Evolutionary conservation across 73 alveolate genomes (phyloP).

Genomic region (Paramecium sonneborni): DNA sequence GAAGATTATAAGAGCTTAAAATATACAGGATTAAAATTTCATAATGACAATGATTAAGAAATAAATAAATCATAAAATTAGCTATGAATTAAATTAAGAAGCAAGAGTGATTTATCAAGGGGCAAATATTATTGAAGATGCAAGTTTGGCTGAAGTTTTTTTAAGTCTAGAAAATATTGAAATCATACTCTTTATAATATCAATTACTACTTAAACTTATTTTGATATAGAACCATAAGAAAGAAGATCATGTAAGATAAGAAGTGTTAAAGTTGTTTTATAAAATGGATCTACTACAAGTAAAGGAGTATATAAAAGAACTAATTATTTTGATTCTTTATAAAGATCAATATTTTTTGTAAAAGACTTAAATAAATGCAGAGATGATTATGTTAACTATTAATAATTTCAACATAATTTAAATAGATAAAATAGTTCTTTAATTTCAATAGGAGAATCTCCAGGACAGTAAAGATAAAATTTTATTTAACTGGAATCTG

Average conservation of each 20-base stretch:
- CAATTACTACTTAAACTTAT: not conserved
- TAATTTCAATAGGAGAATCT: not conserved
- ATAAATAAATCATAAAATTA: not conserved
- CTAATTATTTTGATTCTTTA: not conserved
- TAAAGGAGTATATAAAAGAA: slow-evolving; percentile 27
- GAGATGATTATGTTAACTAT: not conserved
- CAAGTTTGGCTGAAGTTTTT: slow-evolving; percentile 42
- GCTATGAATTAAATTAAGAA: not conserved
- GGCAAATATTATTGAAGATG: not conserved
- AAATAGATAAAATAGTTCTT: not conserved
- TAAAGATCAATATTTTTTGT: not conserved
- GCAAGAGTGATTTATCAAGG: slow-evolving; percentile 5
- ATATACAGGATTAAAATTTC: not conserved
- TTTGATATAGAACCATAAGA: not conserved
- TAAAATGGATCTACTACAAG: not conserved
- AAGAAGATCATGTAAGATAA: not conserved
- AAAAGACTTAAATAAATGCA: not conserved
- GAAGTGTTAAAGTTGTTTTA: slow-evolving; percentile 6
- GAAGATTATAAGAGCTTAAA: not conserved
- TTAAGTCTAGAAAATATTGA: slow-evolving; percentile 32
- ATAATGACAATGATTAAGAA: not conserved
- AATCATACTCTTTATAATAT: not conserved
- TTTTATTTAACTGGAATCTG: not conserved
- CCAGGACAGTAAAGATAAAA: not conserved
- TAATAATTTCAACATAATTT: not conserved